Conservation (phyloP, 805 yeast genomes). For the Spathaspora sp. region DNA sequence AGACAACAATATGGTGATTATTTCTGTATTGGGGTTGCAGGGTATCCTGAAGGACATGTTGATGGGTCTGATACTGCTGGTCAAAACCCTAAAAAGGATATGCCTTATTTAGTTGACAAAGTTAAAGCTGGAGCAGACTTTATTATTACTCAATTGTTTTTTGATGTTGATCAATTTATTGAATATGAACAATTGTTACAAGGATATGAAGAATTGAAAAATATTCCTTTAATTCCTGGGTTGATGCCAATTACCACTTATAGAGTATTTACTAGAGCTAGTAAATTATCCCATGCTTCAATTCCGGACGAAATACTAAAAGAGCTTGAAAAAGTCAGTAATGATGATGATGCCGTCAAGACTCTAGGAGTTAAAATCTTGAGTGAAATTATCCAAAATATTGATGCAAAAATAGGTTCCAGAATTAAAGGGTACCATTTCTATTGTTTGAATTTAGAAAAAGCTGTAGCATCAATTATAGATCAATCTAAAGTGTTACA, state of each 20-base stretch:
- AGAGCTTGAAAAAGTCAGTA: constrained; percentile 53
- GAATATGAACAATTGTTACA: constrained; percentile 56
- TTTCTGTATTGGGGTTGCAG: constrained; percentile 95
- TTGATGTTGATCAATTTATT: constrained; percentile 76
- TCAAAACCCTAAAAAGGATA: constrained; percentile 66
- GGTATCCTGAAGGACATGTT: constrained; percentile 96
- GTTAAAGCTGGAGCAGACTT: constrained; percentile 94
- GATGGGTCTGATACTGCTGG: constrained; percentile 69
- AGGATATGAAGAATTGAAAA: constrained; percentile 33
- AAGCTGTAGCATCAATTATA: constrained; percentile 83
- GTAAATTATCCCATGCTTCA: constrained; percentile 83
- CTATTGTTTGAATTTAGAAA: constrained; percentile 88
- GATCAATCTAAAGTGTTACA: constrained; percentile 53
- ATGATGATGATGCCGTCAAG: constrained; percentile 74
- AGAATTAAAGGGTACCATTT: constrained; percentile 84
- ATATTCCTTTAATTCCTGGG: constrained; percentile 75
- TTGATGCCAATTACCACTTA: constrained; percentile 88
- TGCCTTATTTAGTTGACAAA: constrained; percentile 80
- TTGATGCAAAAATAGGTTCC: constrained; percentile 51
- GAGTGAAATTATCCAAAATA: constrained; percentile 56
- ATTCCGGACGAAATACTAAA: constrained; percentile 59
- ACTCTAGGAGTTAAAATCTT: constrained; percentile 76
- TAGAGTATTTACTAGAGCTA: constrained; percentile 77
- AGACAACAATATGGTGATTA: constrained; percentile 66
- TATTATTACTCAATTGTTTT: constrained; percentile 86